Percentiles rank a stretch among this genome's conserved stretches.
Evolutionary conservation across 2,329 filamentous ascomycete genomes (phyloP).

Genomic region (Claviceps capensis): DNA sequence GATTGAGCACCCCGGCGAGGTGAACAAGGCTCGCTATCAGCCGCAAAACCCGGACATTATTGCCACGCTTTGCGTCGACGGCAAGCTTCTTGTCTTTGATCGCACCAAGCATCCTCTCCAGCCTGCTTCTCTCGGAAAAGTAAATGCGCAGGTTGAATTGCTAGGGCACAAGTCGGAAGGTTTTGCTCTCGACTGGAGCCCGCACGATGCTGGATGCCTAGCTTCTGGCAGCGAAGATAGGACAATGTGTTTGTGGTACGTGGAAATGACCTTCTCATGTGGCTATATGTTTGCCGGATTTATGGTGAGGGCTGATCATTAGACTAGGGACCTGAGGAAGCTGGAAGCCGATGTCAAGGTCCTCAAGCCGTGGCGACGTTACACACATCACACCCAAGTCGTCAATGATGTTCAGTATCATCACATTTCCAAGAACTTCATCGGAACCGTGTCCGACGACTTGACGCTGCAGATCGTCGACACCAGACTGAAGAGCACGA

Average conservation of each 20-base stretch:
- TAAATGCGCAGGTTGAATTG: conserved; percentile 74
- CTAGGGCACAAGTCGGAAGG: conserved; percentile 78
- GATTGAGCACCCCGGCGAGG: conserved; percentile 91
- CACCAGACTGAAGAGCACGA: conserved; percentile 53
- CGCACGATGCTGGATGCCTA: conserved; percentile 65
- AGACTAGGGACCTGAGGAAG: conserved; percentile 62
- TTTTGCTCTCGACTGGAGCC: conserved; percentile 88
- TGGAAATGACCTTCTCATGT: neutral
- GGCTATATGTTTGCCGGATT: neutral
- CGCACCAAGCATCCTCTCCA: conserved; percentile 80
- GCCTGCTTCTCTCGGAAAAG: conserved; percentile 47
- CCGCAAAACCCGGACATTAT: conserved; percentile 96
- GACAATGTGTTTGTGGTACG: conserved; percentile 81
- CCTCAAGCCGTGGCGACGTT: conserved; percentile 58
- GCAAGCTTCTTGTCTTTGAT: conserved; percentile 85
- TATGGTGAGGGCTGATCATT: neutral
- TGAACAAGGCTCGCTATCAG: conserved; percentile 97
- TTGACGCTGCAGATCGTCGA: conserved; percentile 87
- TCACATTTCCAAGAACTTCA: conserved; percentile 67
- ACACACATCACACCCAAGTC: conserved; percentile 76
- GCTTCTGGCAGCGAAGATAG: conserved; percentile 85
- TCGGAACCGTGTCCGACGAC: conserved; percentile 92
- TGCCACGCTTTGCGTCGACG: conserved; percentile 80
- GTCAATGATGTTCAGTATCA: conserved; percentile 98
- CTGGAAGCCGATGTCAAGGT: conserved; percentile 56